Conservation (phyloP, 352 stramenopile genomes). For the Globisporangium abappressorium region DNA sequence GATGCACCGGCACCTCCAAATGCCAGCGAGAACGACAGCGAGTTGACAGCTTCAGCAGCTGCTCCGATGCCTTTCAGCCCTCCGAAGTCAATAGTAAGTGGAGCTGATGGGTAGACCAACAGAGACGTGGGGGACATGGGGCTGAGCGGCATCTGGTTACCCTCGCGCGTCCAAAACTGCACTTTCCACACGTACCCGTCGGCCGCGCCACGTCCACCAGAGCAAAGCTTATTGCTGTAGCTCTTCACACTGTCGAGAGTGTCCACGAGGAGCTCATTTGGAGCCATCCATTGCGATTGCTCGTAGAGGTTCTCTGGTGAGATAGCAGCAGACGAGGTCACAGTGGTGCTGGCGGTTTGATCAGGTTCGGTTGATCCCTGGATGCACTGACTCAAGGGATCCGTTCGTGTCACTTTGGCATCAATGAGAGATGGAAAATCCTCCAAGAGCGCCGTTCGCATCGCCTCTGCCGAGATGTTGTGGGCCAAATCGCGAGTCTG, state of each 20-base stretch:
- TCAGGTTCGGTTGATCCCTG: constrained; percentile 64
- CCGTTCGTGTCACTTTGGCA: constrained; percentile 68
- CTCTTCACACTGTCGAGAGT: constrained; percentile 44
- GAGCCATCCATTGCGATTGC: constrained; percentile 53
- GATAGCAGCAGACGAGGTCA: constrained; percentile 16
- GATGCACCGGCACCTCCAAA: constrained; percentile 86
- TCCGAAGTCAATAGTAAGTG: constrained; percentile 40
- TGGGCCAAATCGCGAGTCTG: constrained; percentile 59
- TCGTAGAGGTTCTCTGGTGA: constrained; percentile 30
- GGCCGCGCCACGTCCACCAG: constrained; percentile 67
- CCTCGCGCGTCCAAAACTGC: constrained; percentile 83
- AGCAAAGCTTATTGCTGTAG: constrained; percentile 75
- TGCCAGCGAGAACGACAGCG: constrained; percentile 86
- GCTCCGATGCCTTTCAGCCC: constrained; percentile 50
- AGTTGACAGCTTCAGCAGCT: constrained; percentile 56
- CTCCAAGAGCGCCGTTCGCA: constrained; percentile 49
- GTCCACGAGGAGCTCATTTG: constrained; percentile 37
- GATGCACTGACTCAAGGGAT: constrained; percentile 40
- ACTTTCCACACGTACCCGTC: constrained; percentile 90
- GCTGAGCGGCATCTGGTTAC: constrained; percentile 77
- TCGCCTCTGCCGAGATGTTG: constrained; percentile 58
- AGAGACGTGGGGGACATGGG: constrained; percentile 53
- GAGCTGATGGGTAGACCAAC: constrained; percentile 26
- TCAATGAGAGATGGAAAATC: constrained; percentile 59
- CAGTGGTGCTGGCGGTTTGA: constrained; percentile 29